Conservation (phyloP, 495 filamentous ascomycete genomes). For the Pyrenula aspistea region DNA sequence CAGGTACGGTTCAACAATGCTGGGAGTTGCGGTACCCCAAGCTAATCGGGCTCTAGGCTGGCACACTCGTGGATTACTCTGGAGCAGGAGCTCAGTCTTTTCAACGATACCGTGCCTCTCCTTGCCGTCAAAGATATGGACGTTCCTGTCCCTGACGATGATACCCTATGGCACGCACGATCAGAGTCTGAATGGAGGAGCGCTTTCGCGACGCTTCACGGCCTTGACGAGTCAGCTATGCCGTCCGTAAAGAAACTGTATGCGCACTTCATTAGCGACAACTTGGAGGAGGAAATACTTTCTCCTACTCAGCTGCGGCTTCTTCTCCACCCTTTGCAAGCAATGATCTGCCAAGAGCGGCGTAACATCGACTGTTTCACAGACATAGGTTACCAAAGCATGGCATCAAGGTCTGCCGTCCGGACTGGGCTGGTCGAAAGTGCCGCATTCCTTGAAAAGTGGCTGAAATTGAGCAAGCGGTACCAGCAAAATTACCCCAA, state of each 20-base stretch:
- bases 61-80: conserved; percentile 57
- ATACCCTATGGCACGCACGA: conserved; percentile 38
- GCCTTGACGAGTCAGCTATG: conserved; percentile 8
- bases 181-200: conserved; percentile 11
- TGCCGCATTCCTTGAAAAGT: conserved; percentile 40
- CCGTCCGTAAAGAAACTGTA: conserved; percentile 44
- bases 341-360: conserved; percentile 32
- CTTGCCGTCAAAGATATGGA: conserved; percentile 46
- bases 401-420: conserved; percentile 5
- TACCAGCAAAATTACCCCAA: not conserved
- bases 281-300: conserved; percentile 21
- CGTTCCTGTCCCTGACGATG: conserved; percentile 42
- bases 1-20: conserved; percentile 25
- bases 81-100: conserved; percentile 52
- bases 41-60: conserved; percentile 22
- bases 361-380: conserved; percentile 35
- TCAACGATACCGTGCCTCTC: conserved; percentile 45
- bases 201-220: conserved; percentile 21
- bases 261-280: conserved; percentile 37
- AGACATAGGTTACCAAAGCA: conserved; percentile 6
- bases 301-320: conserved; percentile 36
- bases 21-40: not conserved
- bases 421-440: conserved; percentile 36
- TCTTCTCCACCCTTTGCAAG: conserved; percentile 40
- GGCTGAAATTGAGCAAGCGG: conserved; percentile 39